Base-by-base conservation (phyloP, 345 rosid species). In the Fremontodendron californicum region DNA sequence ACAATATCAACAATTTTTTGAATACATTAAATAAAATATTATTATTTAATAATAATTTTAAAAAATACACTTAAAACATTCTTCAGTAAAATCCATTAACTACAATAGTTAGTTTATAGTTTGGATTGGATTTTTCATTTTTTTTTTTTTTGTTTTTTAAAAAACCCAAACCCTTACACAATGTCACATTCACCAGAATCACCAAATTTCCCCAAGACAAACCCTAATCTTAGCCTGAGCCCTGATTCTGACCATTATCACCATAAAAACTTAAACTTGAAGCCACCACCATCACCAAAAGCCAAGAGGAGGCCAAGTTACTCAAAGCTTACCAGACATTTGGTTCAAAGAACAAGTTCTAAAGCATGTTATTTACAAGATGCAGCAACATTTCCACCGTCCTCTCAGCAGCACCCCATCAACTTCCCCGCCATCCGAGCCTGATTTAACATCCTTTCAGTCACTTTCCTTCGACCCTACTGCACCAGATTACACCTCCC, bases 401-500 rank as follows among this genome's bases (percentile, higher is more conserved):
- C 58, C 69, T 52, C 67, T 45, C 37, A 37, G 29, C 40, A 54
- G 40, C 48, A 74, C 81, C 0, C 80, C 83, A 9, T 73, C 83
- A 2, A 51, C 48, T 25, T 76, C 84, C 1, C 78, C 85, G 12
- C 78, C 74, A 23, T 75, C 88, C 3, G 78, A 68, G 10, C 42
- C 75, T 33, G 79, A 80, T 55, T 80, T 63, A 43, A 45, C 71
- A 21, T 39, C 52, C 0, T 72, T 35, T 72, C 63, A 72, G 6
- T 49, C 75, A 2, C 43, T 65, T 35, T 25, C 57, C 6, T 5
- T 61, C 15, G 69, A 78, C 68, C 81, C 72, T 1, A 58, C 66
- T 8, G 75, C 65, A 62, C 85, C 83, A 0, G 88, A 86, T 76
- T 77, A 51, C 75, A 69, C 79, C 35, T 77, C 89, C 79, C 80